Evolutionary conservation across 2,329 filamentous ascomycete species (phyloP), one percentile per base, ranked within the genome.

Genomic region (Trichoderma semiorbis): DNA sequence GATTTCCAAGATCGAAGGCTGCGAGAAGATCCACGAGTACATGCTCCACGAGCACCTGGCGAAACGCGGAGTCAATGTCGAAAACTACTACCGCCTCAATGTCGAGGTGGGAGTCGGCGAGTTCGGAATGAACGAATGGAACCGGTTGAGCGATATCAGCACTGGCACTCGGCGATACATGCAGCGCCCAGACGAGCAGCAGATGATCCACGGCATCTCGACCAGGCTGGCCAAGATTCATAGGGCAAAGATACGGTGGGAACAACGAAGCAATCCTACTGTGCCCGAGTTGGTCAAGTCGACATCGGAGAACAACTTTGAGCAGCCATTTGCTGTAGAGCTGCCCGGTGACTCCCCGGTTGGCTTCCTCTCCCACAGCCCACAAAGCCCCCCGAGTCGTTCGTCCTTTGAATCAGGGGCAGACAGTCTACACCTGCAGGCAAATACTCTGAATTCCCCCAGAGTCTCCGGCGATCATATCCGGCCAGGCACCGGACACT

Each of bases 61-160:
- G 7, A 92, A 91, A 79, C 90, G 94, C 39, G 90, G 92, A 30
- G 93, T 98, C 72, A 95, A 92, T 76, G 88, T 89, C 66, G 95
- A 98, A 72, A 93, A 97, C 80, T 99, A 99, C 83, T 97, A 94
- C 80, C 92, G 96, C 8, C 85, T 98, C n/a, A 99, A 99, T 75
- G 96, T 98, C 53, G 95, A 98, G 79, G 91, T 97, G 18, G 96
- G 95, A 1, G 95, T 98, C 3, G 95, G 95, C 68, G 96, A 98
- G 79, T 98, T 98, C 80, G 95, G 93, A 66, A 98, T 99, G 94
- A 99, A 98, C 79, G 96, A 98, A 80, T 99, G 96, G 96, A 89
- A 93, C 77, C 90, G 95, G 4, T 84, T 98, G n/a, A 92, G 93
- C 30, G 95, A 98, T 67, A 98, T 99, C 82, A 97, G 93, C 83